These are phyloP conservation scores for Trichoderma aggressivum DNA, from an alignment of 2,329 filamentous ascomycete genomes.

Conservation along the genomic window DNA sequence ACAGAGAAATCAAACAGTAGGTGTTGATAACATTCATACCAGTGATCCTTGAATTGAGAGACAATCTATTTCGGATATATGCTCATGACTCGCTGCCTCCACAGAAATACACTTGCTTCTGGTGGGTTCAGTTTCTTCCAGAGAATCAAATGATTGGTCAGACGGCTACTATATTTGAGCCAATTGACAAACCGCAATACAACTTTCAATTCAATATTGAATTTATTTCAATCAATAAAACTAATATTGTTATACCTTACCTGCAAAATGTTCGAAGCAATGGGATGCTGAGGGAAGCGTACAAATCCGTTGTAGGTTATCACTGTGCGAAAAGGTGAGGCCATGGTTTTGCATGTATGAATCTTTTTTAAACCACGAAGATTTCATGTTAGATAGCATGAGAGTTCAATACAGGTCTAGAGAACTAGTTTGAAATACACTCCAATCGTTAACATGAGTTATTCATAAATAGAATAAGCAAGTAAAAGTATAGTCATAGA, in stretches of 20 bases:
- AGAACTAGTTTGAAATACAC: no score
- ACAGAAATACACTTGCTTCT: not conserved
- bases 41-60: fast-evolving
- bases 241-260: not conserved
- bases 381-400: not conserved
- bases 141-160: not conserved
- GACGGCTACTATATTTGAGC: not conserved
- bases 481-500: no score
- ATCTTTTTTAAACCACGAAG: not conserved
- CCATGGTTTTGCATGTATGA: not conserved
- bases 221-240: not conserved
- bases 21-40: not conserved
- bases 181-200: not conserved
- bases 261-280: not conserved
- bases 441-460: no score
- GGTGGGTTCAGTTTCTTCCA: not conserved
- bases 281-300: not conserved
- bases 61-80: not conserved
- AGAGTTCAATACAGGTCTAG: not conserved
- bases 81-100: not conserved
- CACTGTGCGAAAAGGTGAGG: not conserved
- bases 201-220: not conserved
- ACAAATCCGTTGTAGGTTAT: not conserved
- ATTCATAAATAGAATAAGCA: no score
- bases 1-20: not conserved